Base-by-base conservation (phyloP, 2,329 filamentous ascomycete species). In the Phaeoacremonium minimum region DNA sequence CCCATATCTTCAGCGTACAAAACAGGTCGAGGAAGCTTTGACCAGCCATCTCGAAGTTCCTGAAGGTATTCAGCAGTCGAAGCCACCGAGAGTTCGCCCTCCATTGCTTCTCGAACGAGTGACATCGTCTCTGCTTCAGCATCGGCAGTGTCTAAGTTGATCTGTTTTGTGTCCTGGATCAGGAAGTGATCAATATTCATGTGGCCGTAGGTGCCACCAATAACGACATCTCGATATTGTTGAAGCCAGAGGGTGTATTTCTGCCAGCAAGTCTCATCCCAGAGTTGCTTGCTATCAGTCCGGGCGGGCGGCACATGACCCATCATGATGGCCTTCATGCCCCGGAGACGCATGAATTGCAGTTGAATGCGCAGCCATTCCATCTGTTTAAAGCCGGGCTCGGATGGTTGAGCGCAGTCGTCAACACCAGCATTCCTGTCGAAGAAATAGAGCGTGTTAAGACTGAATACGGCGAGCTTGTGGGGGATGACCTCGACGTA, bases 181-280 rank as follows among this genome's bases (percentile, higher is more conserved):
- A 97, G 76, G 61, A 98, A 98, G 59, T 98, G 93, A 51, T 98
- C 93, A 46, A 96, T 86, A 54, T 98, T 98, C 93, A 98, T 97
- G 57, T 98, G 93, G 2, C 91, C 93, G 53, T 85, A 98, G 6
- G 95, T 55, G 17, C 80, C 80, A 11, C 77, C 80, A 15, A 90
- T 73, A 15, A 98, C 73, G 26, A 98, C 83, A 57, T 98, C 93
- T 20, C 93, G 85, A 60, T 89, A 98, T 58, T 94, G 88, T 48
- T 80, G 77, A 52, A 91, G 66, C 88, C 90, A 97, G 4, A 97
- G 66, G 0, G 88, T 85, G 61, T 95, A 98, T 57, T 95, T 96
- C 58, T 96, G 91, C 90, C 91, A 98, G 64, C 93, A 98, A 0
- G 86, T 89, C 68, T 97, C 91, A 47, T 96, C 89, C 93, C 93